phyloP scores from a whole-genome alignment of 169 alveolate genomes.

The Besnoitia besnoiti region DNA sequence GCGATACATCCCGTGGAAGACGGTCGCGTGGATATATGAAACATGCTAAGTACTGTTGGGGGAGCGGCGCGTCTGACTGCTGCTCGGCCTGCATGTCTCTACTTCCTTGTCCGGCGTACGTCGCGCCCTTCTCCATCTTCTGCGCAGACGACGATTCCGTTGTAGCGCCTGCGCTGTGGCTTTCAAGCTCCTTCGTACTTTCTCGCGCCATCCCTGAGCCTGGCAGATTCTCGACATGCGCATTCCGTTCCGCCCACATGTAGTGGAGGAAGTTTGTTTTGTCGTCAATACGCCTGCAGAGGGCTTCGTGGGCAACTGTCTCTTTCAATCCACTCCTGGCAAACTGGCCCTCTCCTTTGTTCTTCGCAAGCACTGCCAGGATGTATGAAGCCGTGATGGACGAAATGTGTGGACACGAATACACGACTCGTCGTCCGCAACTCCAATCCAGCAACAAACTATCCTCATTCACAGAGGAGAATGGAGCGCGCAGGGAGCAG shows the following conservation, averaged over 20 bases:
- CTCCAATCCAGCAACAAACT: slow-evolving; percentile 47
- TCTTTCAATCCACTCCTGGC: slow-evolving; percentile 35
- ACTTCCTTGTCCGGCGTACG: not conserved
- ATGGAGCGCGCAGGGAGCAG: slow-evolving; percentile 52
- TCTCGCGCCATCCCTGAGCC: not conserved
- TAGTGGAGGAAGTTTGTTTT: slow-evolving; percentile 41
- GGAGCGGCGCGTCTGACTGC: not conserved
- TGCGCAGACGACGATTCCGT: too few species aligned
- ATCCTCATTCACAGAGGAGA: slow-evolving; percentile 28
- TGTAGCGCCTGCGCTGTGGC: too few species aligned
- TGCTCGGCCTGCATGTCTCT: not conserved
- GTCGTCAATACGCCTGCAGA: not conserved
- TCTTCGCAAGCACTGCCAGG: slow-evolving; percentile 54
- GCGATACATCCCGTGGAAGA: slow-evolving; percentile 22
- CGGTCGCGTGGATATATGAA: slow-evolving; percentile 37
- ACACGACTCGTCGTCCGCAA: slow-evolving; percentile 57
- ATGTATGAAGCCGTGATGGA: slow-evolving; percentile 57
- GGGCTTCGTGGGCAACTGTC: slow-evolving; percentile 37
- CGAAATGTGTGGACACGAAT: slow-evolving; percentile 60
- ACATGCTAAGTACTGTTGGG: not conserved
- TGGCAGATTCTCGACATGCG: not conserved
- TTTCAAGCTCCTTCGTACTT: too few species aligned
- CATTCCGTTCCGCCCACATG: not conserved
- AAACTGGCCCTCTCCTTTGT: slow-evolving; percentile 31
- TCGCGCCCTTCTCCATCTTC: not conserved